phyloP scores from a whole-genome alignment of 2,329 filamentous ascomycete species.

The Aspergillus spinulosporus region DNA sequence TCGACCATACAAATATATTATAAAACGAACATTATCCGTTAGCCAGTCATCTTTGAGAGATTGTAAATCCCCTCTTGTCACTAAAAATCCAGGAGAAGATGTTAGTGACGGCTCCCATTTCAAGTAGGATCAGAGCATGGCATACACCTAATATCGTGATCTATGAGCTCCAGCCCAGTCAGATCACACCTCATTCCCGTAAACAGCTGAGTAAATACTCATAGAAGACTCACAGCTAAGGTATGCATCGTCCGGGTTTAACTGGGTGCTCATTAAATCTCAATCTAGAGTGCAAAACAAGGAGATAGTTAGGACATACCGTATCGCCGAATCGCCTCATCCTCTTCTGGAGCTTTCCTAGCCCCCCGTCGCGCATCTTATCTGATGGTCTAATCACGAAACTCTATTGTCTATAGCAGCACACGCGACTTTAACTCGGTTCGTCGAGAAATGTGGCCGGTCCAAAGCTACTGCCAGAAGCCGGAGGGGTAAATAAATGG shows the following conservation, averaged over 20 bases:
- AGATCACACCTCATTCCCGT: conserved; percentile 8
- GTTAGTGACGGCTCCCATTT: background rate
- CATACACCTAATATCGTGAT: conserved; percentile 66
- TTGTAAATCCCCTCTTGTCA: conserved; percentile 86
- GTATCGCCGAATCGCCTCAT: conserved; percentile 41
- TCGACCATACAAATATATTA: conserved; percentile 4
- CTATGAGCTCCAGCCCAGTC: conserved; percentile 40
- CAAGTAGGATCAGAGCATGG: conserved; percentile 15
- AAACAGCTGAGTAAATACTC: background rate
- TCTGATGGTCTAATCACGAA: background rate
- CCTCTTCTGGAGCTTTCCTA: conserved; percentile 37
- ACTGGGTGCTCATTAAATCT: conserved; percentile 31
- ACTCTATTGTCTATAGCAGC: background rate
- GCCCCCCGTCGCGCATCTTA: conserved; percentile 29
- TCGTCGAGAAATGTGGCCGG: background rate
- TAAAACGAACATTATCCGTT: conserved; percentile 77
- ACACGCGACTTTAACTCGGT: background rate
- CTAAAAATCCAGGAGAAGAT: conserved; percentile 45
- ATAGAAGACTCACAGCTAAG: conserved; percentile 62
- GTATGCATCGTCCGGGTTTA: conserved; percentile 67
- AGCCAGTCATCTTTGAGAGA: conserved; percentile 91
- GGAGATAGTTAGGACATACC: conserved; percentile 27
- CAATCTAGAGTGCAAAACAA: background rate
- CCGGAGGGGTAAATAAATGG: background rate
- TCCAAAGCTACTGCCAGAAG: background rate